phyloP scores from a whole-genome alignment of 2,329 filamentous ascomycete species.

The Fusarium musae region DNA sequence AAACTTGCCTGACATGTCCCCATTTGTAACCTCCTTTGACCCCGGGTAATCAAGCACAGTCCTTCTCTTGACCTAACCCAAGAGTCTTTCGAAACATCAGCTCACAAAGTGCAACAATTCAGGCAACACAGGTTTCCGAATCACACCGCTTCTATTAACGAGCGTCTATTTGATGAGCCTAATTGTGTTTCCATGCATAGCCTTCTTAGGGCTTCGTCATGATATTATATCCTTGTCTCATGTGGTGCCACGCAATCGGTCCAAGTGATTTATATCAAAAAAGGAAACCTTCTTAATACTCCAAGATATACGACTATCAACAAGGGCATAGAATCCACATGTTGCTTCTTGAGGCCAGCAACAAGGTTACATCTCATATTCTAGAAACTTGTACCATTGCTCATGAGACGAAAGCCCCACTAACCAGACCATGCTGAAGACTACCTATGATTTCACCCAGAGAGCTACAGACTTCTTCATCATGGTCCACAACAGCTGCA shows the following conservation, averaged over 20 bases:
- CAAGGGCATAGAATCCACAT: background rate
- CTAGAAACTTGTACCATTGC: background rate
- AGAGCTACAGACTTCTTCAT: background rate
- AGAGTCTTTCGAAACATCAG: constrained; percentile 29
- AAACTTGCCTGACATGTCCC: constrained; percentile 11
- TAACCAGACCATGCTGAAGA: background rate
- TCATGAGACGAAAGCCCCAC: background rate
- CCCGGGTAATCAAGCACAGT: constrained; percentile 32
- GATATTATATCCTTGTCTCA: constrained; percentile 17
- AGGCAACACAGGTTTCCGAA: constrained; percentile 6
- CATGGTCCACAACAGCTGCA: constrained; percentile 8
- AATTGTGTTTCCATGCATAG: constrained; percentile 5
- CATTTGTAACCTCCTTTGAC: constrained; percentile 10
- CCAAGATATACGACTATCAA: background rate
- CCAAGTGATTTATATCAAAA: constrained; percentile 7
- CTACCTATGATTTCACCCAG: background rate
- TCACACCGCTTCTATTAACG: constrained; percentile 29
- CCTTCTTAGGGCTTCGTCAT: background rate
- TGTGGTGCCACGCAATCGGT: constrained; percentile 31
- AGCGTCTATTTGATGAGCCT: background rate
- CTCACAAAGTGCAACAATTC: constrained; percentile 10
- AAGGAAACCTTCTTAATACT: background rate
- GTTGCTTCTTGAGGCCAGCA: background rate
- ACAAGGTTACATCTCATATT: background rate
- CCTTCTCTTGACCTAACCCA: constrained; percentile 26